Base-by-base conservation (phyloP, 2,329 filamentous ascomycete species). In the Exophiala bonariae region DNA sequence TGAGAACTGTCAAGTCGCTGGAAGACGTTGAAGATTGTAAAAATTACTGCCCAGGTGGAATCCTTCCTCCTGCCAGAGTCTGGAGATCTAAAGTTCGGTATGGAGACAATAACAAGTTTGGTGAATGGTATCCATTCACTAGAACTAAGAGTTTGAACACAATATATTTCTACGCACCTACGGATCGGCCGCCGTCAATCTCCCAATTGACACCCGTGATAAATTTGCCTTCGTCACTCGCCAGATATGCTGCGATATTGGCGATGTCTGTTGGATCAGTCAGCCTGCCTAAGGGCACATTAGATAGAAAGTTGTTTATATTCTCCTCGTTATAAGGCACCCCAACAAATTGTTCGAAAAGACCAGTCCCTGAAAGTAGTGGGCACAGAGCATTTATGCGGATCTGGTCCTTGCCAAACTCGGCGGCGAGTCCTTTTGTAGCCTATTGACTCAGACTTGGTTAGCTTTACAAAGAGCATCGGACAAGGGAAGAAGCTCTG, bases 201-300 rank as follows among this genome's bases (percentile, higher is more conserved):
- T 54, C 47, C 41, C 56, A 28, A 45, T 56, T 54, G 4, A 58
- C 47, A 16, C 57, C 57, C 2, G 57, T 88, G 52, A 90, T 79
- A 59, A 89, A 89, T 3, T 71, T 75, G 0, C 82, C 83, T 60
- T 89, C 86, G 23, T 88, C 82, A 42, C 52, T 55, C 18, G 40
- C 83, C 35, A 91, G 64, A 61, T 84, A 90, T 16, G 84, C 74
- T 50, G 80, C 83, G 23, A 84, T 83, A 59, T 87, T 87, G 2
- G 83, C 85, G 23, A 90, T 78, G 62, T 90, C 86, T 5, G 74
- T 70, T 2, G 65, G 63, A 19, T 72, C 68, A 10, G 68, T 69
- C 42, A 72, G 54, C 14, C 71, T 62, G 4, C 71, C 71, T 30
- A 75, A 50, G 1, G 71, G 72, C 31, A 74, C 71, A 51, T 71